Conservation (phyloP, 345 rosid genomes). For the Camelina hispida region DNA sequence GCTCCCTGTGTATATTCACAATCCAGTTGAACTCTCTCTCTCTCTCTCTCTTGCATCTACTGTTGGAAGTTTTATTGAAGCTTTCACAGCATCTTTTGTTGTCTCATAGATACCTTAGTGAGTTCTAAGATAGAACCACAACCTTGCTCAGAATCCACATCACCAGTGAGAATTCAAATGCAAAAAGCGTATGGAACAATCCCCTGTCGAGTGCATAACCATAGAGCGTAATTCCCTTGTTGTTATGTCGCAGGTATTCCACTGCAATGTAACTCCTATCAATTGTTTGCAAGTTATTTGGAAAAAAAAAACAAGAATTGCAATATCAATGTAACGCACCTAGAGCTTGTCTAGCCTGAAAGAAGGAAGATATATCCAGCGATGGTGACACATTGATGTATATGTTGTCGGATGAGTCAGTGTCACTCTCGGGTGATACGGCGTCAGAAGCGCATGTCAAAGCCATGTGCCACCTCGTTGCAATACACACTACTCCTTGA, state of each 20-base stretch:
- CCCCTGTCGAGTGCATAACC: conserved; percentile 88
- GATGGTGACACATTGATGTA: conserved; percentile 46
- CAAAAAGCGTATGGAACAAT: conserved; percentile 78
- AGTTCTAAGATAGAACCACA: conserved; percentile 58
- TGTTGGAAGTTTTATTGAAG: not conserved
- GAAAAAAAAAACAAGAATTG: not conserved
- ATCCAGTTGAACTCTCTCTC: conserved; percentile 5
- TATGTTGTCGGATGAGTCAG: conserved; percentile 48
- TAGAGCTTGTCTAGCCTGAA: conserved; percentile 71
- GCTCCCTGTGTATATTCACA: not conserved
- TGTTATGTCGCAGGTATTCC: conserved; percentile 66
- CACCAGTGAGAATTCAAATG: conserved; percentile 84
- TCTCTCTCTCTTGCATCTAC: conserved; percentile 18
- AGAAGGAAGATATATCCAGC: conserved; percentile 50
- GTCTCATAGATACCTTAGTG: conserved; percentile 2
- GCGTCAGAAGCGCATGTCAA: conserved; percentile 50
- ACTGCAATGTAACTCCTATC: conserved; percentile 48
- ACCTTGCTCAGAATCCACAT: conserved; percentile 89
- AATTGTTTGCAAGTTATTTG: not conserved
- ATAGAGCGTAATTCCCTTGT: conserved; percentile 74
- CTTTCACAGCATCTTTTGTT: not conserved
- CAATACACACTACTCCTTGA: conserved; percentile 71
- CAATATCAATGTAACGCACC: conserved; percentile 46
- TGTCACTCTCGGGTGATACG: conserved; percentile 31
- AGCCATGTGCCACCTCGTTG: conserved; percentile 77